Percentiles rank a stretch among this genome's conserved stretches.
Evolutionary conservation across 2,329 filamentous ascomycete species (phyloP).

Genomic region (Pseudogymnoascus sp.): DNA sequence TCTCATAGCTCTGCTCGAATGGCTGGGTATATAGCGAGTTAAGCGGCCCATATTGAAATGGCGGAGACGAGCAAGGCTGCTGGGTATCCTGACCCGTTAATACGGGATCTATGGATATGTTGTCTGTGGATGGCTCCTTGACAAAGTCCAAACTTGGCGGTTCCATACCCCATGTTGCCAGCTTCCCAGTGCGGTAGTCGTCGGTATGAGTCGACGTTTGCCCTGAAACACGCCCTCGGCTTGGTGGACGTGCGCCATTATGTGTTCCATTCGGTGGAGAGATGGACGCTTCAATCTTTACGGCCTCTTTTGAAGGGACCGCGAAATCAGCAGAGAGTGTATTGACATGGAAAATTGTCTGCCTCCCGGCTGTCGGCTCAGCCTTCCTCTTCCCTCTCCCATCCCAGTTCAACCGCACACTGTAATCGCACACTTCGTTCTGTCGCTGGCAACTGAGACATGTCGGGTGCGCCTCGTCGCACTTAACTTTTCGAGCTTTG

Average conservation of each 20-base stretch:
- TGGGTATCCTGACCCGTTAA: constrained; percentile 9
- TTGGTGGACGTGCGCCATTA: neutral
- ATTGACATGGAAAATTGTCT: neutral
- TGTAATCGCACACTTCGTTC: constrained; percentile 70
- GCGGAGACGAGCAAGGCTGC: constrained; percentile 10
- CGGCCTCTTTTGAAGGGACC: neutral
- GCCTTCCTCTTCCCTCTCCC: constrained; percentile 55
- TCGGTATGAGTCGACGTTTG: neutral
- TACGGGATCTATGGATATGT: constrained; percentile 17
- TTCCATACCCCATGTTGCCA: neutral
- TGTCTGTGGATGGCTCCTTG: neutral
- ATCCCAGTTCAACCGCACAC: constrained; percentile 73
- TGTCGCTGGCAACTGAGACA: constrained; percentile 67
- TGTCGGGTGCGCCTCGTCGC: constrained; percentile 65
- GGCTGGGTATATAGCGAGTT: constrained; percentile 9
- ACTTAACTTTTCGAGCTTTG: constrained; percentile 73
- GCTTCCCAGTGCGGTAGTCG: neutral
- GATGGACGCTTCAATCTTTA: neutral
- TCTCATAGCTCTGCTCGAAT: constrained; percentile 21
- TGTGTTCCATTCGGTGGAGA: neutral
- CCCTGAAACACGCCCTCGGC: neutral
- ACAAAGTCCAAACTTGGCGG: neutral
- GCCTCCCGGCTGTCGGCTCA: constrained; percentile 22
- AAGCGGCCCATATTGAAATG: constrained; percentile 7
- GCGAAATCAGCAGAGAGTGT: neutral